These are phyloP conservation scores for Ophiostoma sp. DNA, from an alignment of 2,329 filamentous ascomycete genomes.

Conservation along the genomic window DNA sequence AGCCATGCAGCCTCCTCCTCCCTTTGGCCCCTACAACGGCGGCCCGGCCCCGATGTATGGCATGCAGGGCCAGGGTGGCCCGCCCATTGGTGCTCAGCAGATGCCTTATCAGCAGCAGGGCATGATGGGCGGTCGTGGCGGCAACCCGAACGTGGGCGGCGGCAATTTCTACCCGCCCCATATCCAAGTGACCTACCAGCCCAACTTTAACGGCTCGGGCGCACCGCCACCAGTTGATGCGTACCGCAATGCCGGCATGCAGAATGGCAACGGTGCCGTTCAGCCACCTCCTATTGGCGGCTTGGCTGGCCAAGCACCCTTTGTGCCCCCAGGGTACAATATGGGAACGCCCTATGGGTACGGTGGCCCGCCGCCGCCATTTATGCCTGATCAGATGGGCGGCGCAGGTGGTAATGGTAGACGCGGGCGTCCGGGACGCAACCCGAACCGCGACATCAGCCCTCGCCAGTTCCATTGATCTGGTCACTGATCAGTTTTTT, in stretches of 20 bases:
- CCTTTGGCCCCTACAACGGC: slow-evolving; percentile 23
- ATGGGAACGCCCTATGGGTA: slow-evolving; percentile 48
- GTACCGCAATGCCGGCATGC: slow-evolving; percentile 54
- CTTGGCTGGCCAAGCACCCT: slow-evolving; percentile 37
- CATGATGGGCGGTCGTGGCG: slow-evolving; percentile 54
- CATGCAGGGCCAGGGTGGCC: slow-evolving; percentile 24
- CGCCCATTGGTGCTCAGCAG: slow-evolving; percentile 42
- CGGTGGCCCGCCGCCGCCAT: slow-evolving; percentile 51
- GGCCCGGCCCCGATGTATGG: slow-evolving; percentile 26
- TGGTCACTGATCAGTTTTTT: background rate
- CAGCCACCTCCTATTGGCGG: slow-evolving; percentile 42
- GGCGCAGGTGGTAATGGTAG: slow-evolving; percentile 56
- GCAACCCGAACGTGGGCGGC: slow-evolving; percentile 48
- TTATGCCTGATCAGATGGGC: slow-evolving; percentile 57
- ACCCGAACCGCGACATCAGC: slow-evolving; percentile 28
- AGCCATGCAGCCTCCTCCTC: slow-evolving; percentile 23
- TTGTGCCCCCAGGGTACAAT: slow-evolving; percentile 53
- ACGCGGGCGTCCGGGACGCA: slow-evolving; percentile 58
- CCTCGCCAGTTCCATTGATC: slow-evolving; percentile 28
- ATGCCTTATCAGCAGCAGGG: slow-evolving; percentile 62
- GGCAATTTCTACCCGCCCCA: slow-evolving; percentile 52
- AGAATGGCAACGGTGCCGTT: slow-evolving; percentile 52
- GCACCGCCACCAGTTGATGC: slow-evolving; percentile 50
- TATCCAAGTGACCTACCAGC: slow-evolving; percentile 55
- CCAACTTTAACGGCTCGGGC: slow-evolving; percentile 50